Evolutionary conservation across 2,329 filamentous ascomycete genomes (phyloP).

Genomic region (Penicillium sumatraense): DNA sequence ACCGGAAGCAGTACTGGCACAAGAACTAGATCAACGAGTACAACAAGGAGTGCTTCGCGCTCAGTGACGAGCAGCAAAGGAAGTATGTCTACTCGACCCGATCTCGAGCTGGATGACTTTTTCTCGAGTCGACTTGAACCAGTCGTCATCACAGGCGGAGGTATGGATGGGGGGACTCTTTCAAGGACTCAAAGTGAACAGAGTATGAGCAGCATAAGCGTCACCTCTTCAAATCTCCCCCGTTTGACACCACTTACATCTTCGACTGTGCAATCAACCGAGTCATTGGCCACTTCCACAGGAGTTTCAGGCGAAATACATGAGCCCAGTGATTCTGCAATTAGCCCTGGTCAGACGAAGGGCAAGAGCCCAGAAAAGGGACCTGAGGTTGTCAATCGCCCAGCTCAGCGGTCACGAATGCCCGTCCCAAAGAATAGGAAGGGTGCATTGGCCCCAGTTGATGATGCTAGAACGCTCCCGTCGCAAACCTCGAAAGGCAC

Average conservation of each 20-base stretch:
- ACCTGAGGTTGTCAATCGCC: background rate
- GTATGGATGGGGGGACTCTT: slow-evolving; percentile 37
- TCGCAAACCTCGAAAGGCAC: slow-evolving; percentile 9
- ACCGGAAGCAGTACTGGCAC: slow-evolving; percentile 44
- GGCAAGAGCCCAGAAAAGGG: slow-evolving; percentile 13
- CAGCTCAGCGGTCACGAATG: slow-evolving; percentile 19
- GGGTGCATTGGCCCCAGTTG: slow-evolving; percentile 18
- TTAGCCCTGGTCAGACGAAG: slow-evolving; percentile 1
- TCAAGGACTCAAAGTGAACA: slow-evolving; percentile 46
- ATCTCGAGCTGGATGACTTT: slow-evolving; percentile 54
- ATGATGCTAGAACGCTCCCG: too few species aligned
- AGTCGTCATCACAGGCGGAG: slow-evolving; percentile 55
- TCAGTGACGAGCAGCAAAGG: slow-evolving; percentile 45
- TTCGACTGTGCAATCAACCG: slow-evolving; percentile 38
- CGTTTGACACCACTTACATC: slow-evolving; percentile 25
- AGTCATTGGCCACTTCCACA: slow-evolving; percentile 36
- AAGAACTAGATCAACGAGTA: slow-evolving; percentile 48
- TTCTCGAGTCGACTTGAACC: slow-evolving; percentile 52
- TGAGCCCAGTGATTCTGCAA: slow-evolving; percentile 8
- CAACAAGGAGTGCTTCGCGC: slow-evolving; percentile 38
- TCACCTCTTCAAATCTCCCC: slow-evolving; percentile 32
- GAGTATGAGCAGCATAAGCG: slow-evolving; percentile 41
- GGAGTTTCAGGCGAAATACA: slow-evolving; percentile 25
- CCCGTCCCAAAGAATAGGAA: slow-evolving; percentile 31
- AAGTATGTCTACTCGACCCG: slow-evolving; percentile 46